Conservation (phyloP, 179 eudicot genomes). For the Camellia oleifera region DNA sequence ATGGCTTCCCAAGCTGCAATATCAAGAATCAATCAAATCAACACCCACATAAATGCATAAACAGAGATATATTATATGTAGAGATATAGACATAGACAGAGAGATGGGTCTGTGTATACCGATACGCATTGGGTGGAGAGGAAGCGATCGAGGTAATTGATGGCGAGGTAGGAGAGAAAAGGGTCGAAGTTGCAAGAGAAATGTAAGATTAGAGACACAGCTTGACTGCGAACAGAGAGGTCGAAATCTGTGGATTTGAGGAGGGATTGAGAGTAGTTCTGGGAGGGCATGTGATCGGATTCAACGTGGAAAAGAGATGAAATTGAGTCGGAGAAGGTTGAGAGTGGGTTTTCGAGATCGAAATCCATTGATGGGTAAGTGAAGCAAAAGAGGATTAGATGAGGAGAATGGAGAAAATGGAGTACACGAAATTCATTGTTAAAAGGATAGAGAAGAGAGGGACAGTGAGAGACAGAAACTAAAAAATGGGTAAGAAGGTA, state of each 20-base stretch:
- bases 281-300: constrained; percentile 43
- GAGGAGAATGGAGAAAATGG: background rate
- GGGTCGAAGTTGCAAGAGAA: constrained; percentile 30
- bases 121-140: constrained; percentile 24
- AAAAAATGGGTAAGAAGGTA: background rate
- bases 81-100: background rate
- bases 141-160: constrained; percentile 53
- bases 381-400: background rate
- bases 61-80: background rate
- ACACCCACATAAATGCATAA: background rate
- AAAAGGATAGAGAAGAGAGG: constrained; percentile 12
- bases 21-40: background rate
- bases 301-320: constrained; percentile 33
- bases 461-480: constrained; percentile 3
- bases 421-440: constrained; percentile 12
- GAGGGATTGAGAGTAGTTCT: constrained; percentile 11
- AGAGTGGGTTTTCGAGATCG: constrained; percentile 48
- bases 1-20: constrained; percentile 38
- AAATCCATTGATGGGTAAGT: constrained; percentile 36
- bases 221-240: constrained; percentile 26
- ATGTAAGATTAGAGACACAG: constrained; percentile 25
- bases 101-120: constrained; percentile 17
- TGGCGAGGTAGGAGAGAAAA: constrained; percentile 36
- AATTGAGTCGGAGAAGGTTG: background rate
- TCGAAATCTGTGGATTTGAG: background rate